phyloP scores from a whole-genome alignment of 2,329 filamentous ascomycete species.

The Tolypocladium paradoxum region DNA sequence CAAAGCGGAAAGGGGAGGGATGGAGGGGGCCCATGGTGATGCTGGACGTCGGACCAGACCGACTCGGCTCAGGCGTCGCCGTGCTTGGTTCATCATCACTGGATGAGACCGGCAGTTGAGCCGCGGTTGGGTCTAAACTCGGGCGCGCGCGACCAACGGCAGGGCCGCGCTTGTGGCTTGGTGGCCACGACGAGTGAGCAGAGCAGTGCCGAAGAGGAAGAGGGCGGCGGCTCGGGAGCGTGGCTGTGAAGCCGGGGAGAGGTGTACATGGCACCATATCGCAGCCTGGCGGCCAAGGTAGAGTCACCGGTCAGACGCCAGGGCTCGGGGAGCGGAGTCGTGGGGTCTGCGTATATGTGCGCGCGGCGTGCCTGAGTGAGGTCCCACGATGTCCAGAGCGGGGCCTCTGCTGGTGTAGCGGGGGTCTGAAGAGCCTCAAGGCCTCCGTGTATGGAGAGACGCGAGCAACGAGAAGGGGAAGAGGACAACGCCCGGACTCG shows the following conservation, averaged over 20 bases:
- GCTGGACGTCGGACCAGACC: neutral
- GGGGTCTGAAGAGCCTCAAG: neutral
- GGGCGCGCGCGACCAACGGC: neutral
- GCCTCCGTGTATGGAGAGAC: neutral
- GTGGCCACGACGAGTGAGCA: neutral
- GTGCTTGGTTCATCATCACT: neutral
- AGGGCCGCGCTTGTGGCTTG: neutral
- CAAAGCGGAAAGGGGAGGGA: neutral
- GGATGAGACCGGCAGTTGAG: conserved; percentile 1
- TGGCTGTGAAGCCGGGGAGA: neutral
- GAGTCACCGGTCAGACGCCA: neutral
- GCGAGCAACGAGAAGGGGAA: neutral
- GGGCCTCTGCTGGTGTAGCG: neutral
- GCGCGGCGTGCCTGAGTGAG: neutral
- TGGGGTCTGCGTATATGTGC: neutral
- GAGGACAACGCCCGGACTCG: neutral
- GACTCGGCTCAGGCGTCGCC: neutral
- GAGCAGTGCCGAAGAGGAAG: neutral
- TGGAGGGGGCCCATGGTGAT: neutral
- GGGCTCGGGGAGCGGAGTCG: neutral
- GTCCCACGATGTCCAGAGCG: neutral
- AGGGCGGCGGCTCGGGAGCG: neutral
- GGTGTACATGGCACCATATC: neutral
- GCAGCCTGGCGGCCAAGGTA: neutral
- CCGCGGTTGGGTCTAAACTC: neutral